Conservation (phyloP, 352 stramenopile genomes). For the Phytophthora cryptogea region DNA sequence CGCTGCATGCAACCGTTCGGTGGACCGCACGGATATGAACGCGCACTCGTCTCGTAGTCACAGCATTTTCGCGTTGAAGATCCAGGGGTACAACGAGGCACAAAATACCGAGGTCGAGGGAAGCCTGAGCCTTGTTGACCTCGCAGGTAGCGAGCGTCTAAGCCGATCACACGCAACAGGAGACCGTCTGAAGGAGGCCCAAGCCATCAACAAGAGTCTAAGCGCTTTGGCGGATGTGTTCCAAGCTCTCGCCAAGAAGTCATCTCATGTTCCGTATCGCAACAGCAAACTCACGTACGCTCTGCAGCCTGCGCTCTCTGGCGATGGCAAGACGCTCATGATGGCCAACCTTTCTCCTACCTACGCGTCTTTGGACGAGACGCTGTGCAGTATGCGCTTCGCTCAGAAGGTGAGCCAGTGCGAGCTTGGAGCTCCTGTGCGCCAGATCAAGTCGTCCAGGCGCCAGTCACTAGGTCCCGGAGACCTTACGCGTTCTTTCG, state of each 20-base stretch:
- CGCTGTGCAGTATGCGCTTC: slow-evolving; percentile 98
- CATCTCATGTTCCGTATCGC: slow-evolving; percentile 96
- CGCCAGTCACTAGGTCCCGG: slow-evolving; percentile 37
- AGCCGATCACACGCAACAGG: slow-evolving; percentile 92
- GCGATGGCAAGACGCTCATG: slow-evolving; percentile 99
- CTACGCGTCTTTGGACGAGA: slow-evolving; percentile 94
- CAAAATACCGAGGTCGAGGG: slow-evolving; percentile 92
- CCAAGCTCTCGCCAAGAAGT: slow-evolving; percentile 95
- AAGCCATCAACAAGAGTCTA: slow-evolving; percentile 99
- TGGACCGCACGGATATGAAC: slow-evolving; percentile 99
- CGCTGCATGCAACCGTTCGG: slow-evolving; percentile 94
- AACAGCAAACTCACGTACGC: slow-evolving; percentile 99
- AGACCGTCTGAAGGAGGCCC: slow-evolving; percentile 95
- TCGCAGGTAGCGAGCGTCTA: slow-evolving; percentile 97
- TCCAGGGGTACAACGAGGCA: slow-evolving; percentile 84
- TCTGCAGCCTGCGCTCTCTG: slow-evolving; percentile 97
- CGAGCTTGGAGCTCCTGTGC: slow-evolving; percentile 95
- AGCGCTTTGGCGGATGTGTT: slow-evolving; percentile 99
- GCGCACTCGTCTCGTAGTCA: slow-evolving; percentile 97
- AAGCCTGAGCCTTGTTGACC: slow-evolving; percentile 92
- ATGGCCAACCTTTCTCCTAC: slow-evolving; percentile 99
- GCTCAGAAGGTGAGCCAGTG: slow-evolving; percentile 97
- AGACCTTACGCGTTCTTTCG: slow-evolving; percentile 26
- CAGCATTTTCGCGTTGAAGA: slow-evolving; percentile 98
- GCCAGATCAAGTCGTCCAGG: slow-evolving; percentile 71